Base-by-base conservation (phyloP, 2,329 filamentous ascomycete genomes). In the Magnaporthiopsis poae region DNA sequence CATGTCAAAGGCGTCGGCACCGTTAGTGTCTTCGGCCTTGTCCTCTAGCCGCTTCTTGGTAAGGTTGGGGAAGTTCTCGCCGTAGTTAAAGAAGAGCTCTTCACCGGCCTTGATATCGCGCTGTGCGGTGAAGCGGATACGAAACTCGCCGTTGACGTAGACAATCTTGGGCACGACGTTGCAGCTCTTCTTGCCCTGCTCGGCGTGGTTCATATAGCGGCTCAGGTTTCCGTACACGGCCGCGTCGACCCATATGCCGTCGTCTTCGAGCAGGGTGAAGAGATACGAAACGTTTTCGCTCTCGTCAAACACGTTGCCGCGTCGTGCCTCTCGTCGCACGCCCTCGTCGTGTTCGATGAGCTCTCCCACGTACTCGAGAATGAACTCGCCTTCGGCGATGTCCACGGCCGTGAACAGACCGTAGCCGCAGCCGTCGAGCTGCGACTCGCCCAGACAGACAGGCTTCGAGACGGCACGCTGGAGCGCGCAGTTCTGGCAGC, bases 61-160 rank as follows among this genome's bases (percentile, higher is more conserved):
- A 67, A 88, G 74, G 67, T 88, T 87, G 15, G 85, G 84, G 71
- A 89, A 88, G 68, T 87, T 85, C 72, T 88, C 84, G 60, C 89
- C 89, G 71, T 96, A 95, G 73, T 94, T 86, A 75, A 94, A 96
- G 73, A 92, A 90, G 0, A 96, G 78, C 75, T 95, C 91, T 68
- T 92, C 88, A 31, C 91, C 91, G 3, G 84, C 81, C 67, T 83
- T 81, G 72, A 95, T 89, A 60, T 89, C 82, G 1, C 85, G 80
- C 66, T 83, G 80, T 0, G 90, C 90, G 62, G 84, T 87, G 71
- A 95, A 89, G 61, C 87, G 89, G 73, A 95, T 91, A 18, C 91
- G 85, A 71, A 88, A 88, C 68, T 90, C 88, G 31, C 88, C 88
- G 71, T 91, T 91, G 67, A 91, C 90, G 64, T 91, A 85, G 21